Base-by-base conservation (phyloP, 257 asterid species). In the Nicotiana paniculata region DNA sequence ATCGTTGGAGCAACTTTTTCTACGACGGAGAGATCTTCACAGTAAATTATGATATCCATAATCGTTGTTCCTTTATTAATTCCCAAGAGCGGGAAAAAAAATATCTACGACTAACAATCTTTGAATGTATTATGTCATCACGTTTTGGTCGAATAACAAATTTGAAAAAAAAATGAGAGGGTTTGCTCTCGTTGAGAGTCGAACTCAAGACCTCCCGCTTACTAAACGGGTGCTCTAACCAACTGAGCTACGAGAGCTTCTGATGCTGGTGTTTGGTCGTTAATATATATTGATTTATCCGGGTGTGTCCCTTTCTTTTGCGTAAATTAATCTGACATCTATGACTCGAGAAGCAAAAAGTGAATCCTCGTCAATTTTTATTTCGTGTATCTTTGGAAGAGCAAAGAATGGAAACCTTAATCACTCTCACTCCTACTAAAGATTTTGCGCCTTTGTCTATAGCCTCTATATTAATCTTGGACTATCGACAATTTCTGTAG, bases 171-270 rank as follows among this genome's bases (percentile, higher is more conserved):
- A 10, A 1, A 1, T 0, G 9, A 3, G 3, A 64, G 3, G 5
- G 12, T 0, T 12, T 24, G 61, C 61, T 72, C 61, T 72, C 61
- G 61, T 46, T 72, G 79, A 72, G 79, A 68, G 98, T 93, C 84
- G 93, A 92, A 92, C 97, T 92, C 94, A 92, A 88, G 97, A 95
- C 97, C 97, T 95, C 97, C 97, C 94, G 94, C 97, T 95, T 92
- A 93, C 97, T 93, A 93, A 92, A 92, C 95, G 93, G 96, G 96
- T 93, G 97, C 95, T 92, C 97, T 94, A 92, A 92, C 97, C 97
- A 94, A 92, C 96, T 92, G 97, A 93, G 95, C 97, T 94, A 92
- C 88, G 88, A 93, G 91, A 91, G 97, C 95, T 58, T 15, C 48
- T 43, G 48, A 43, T 43, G 11, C 0, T 6, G 0, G 46, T 6